These are phyloP conservation scores for Yarrowia deformans DNA, from an alignment of 805 yeast genomes.

Conservation along the genomic window DNA sequence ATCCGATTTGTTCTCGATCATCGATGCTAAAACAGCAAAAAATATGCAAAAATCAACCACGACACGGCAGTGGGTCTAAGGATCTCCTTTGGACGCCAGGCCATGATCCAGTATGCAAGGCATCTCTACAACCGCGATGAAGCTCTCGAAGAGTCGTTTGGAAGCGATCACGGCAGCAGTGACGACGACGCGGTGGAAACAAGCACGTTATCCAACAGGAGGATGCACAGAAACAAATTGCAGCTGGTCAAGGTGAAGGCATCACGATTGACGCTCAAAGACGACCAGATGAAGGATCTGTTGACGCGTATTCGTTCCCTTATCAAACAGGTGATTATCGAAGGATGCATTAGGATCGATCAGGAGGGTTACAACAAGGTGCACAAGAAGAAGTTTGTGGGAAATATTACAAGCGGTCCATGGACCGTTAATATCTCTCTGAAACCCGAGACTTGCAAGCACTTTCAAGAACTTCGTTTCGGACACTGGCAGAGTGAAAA, in stretches of 20 bases:
- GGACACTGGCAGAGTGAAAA: constrained; percentile 16
- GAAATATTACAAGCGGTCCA: background rate
- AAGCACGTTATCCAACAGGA: constrained; percentile 14
- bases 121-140: constrained; percentile 21
- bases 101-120: constrained; percentile 27
- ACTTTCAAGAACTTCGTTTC: constrained; percentile 24
- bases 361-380: constrained; percentile 27
- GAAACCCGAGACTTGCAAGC: constrained; percentile 15
- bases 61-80: constrained; percentile 9
- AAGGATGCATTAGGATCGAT: constrained; percentile 29
- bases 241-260: constrained; percentile 32
- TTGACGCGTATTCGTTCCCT: background rate
- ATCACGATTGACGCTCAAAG: background rate
- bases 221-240: constrained; percentile 19
- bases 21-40: background rate
- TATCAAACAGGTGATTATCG: constrained; percentile 8
- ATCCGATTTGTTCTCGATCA: background rate
- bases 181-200: constrained; percentile 30
- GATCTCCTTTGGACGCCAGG: constrained; percentile 24
- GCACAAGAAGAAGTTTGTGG: background rate
- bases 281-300: constrained; percentile 7
- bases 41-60: constrained; percentile 9
- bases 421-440: background rate
- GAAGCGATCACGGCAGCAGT: constrained; percentile 16
- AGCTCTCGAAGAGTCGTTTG: constrained; percentile 1